Evolutionary conservation across 768 basidiomycete genomes (phyloP), one percentile per base, ranked within the genome.

Genomic region (Suillus bovinus): DNA sequence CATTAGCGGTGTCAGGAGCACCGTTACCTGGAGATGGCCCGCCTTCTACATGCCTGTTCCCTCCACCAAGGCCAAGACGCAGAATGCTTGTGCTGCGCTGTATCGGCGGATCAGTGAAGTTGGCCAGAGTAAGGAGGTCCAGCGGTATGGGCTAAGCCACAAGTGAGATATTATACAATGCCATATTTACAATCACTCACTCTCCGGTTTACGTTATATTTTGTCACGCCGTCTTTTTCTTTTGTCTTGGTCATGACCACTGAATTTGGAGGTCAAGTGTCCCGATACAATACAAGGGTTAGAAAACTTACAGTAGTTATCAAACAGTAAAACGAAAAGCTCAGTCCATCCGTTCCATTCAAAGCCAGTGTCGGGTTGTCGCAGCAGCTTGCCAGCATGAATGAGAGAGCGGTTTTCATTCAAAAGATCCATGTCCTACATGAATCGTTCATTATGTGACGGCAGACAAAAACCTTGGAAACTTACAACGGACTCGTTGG

Each of bases 271-370:
- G 16, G 20, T 27, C 36, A 20, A 24, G 33, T 72, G 41, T 78
- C 49, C 22, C 10, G n/a, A 53, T 27, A 38, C 17, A 24, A 17
- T 0, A 17, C 8, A 29, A 31, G 36, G 11, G 41, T 22, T 36
- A n/a, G 17, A 16, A 31, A 16, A 77, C 92, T 74, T 63, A 94
- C 94, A 75, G 68, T 98, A 99, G 69, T 99, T 94, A 74, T 99
- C 97, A 68, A 99, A 97, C 3, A 99, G 79, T 59, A 98, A 80
- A 9, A 96, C 90, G 64, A 89, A 91, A 8, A 96, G 82, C 74
- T 98, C 95, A 49, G 86, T 88, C 93, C 94, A 96, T 46, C 89
- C 91, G 64, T 84, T 93, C 88, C 89, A 91, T 72, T 90, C 89
- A 65, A 94, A 86, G 14, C 91, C 93, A 34, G 88, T 88, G 63